These are phyloP conservation scores for Ploettnerulaceae sp. DNA, from an alignment of 2,329 filamentous ascomycete species.

Conservation along the genomic window DNA sequence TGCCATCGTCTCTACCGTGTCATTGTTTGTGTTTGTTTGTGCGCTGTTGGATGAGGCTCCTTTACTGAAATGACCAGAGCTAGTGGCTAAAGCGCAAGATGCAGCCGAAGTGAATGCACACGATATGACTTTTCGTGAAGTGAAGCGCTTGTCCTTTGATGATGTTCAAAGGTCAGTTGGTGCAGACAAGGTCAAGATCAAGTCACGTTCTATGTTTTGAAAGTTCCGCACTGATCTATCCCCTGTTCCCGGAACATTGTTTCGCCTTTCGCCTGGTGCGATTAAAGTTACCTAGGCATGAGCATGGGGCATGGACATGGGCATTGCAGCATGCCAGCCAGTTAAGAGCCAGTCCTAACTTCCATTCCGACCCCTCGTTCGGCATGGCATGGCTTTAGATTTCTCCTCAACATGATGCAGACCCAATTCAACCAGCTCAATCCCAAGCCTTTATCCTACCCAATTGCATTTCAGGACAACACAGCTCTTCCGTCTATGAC, in stretches of 20 bases:
- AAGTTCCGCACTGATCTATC: too few species aligned
- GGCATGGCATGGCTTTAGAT: background rate
- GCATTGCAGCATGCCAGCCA: too few species aligned
- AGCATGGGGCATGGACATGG: too few species aligned
- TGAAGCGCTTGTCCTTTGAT: conserved; percentile 6
- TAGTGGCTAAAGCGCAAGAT: conserved; percentile 8
- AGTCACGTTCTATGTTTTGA: too few species aligned
- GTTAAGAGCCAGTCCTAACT: too few species aligned
- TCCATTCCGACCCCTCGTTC: too few species aligned
- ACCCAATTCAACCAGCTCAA: conserved; percentile 9
- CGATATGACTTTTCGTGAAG: conserved; percentile 8
- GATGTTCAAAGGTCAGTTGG: conserved; percentile 1
- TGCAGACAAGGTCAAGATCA: background rate
- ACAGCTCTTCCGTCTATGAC: background rate
- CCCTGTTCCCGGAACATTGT: too few species aligned
- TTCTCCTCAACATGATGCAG: conserved; percentile 6
- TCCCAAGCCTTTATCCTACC: background rate
- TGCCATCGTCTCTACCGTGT: conserved; percentile 29
- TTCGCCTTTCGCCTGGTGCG: conserved; percentile 7
- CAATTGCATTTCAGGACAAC: conserved; percentile 3
- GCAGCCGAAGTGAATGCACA: conserved; percentile 9
- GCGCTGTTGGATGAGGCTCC: conserved; percentile 11
- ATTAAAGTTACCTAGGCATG: too few species aligned
- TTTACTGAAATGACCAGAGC: conserved; percentile 7
- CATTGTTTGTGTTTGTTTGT: conserved; percentile 20